These are phyloP conservation scores for Chalara sp. DNA, from an alignment of 2,329 filamentous ascomycete species.

Conservation along the genomic window DNA sequence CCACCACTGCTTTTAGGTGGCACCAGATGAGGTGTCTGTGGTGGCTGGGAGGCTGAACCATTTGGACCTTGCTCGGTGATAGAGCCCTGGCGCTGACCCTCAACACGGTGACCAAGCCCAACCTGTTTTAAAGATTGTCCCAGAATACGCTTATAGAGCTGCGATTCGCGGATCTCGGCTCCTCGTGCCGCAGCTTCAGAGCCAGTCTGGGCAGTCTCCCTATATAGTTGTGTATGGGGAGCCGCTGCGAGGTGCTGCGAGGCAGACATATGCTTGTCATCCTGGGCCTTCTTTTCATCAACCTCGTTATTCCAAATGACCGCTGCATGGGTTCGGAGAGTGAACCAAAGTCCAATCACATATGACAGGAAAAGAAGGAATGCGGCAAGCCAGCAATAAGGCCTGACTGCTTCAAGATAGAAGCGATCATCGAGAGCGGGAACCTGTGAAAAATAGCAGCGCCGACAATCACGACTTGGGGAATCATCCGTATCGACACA, in stretches of 20 bases:
- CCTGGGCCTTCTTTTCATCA: conserved; percentile 67
- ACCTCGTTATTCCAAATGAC: conserved; percentile 90
- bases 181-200: conserved; percentile 16
- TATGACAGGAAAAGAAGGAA: conserved; percentile 86
- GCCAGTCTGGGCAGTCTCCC: conserved; percentile 17
- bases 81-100: conserved; percentile 35
- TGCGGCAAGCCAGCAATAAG: conserved; percentile 88
- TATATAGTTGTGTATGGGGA: conserved; percentile 18
- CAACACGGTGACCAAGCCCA: conserved; percentile 54
- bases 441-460: conserved; percentile 88
- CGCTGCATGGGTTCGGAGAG: conserved; percentile 87
- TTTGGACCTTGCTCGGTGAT: conserved; percentile 29
- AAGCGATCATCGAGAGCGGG: conserved; percentile 82
- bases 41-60: conserved; percentile 26
- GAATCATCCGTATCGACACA: conserved; percentile 42
- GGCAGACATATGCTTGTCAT: conserved; percentile 30
- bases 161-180: conserved; percentile 74
- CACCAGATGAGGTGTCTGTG: conserved; percentile 62
- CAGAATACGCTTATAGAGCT: conserved; percentile 87
- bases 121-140: conserved; percentile 84
- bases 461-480: conserved; percentile 66
- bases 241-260: conserved; percentile 19
- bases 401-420: conserved; percentile 82
- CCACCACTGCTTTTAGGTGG: conserved; percentile 56
- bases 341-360: conserved; percentile 90